These are phyloP conservation scores for Penicillium sp. DNA, from an alignment of 2,329 filamentous ascomycete species.

Conservation along the genomic window DNA sequence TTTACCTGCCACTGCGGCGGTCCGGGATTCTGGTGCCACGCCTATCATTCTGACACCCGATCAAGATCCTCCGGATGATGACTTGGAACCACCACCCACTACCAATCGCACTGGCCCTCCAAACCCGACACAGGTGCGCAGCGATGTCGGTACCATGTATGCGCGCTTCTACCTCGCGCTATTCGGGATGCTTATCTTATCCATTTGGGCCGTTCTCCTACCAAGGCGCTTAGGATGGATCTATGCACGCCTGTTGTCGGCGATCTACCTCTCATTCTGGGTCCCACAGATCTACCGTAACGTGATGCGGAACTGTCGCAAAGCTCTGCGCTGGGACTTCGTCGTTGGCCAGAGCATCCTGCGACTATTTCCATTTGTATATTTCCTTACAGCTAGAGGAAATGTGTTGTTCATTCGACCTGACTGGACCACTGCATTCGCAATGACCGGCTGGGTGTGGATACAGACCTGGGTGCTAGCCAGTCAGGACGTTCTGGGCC, in stretches of 20 bases:
- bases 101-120: constrained; percentile 35
- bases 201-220: constrained; percentile 56
- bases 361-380: constrained; percentile 73
- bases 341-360: constrained; percentile 76
- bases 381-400: constrained; percentile 72
- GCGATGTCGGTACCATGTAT: constrained; percentile 56
- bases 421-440: constrained; percentile 60
- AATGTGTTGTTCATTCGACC: constrained; percentile 77
- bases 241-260: constrained; percentile 60
- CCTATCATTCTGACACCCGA: constrained; percentile 58
- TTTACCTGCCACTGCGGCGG: constrained; percentile 49
- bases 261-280: constrained; percentile 87
- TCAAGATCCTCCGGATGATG: constrained; percentile 48
- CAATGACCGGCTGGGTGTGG: constrained; percentile 77
- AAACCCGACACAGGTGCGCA: constrained; percentile 34
- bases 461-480: constrained; percentile 73
- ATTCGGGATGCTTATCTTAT: constrained; percentile 55
- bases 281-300: constrained; percentile 88
- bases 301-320: constrained; percentile 81
- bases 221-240: constrained; percentile 49
- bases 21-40: constrained; percentile 47
- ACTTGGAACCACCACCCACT: constrained; percentile 30
- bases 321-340: constrained; percentile 87
- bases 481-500: constrained; percentile 78
- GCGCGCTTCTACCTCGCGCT: constrained; percentile 59